Evolutionary conservation across 805 yeast genomes (phyloP).

Genomic region (Starmerella kuoi): DNA sequence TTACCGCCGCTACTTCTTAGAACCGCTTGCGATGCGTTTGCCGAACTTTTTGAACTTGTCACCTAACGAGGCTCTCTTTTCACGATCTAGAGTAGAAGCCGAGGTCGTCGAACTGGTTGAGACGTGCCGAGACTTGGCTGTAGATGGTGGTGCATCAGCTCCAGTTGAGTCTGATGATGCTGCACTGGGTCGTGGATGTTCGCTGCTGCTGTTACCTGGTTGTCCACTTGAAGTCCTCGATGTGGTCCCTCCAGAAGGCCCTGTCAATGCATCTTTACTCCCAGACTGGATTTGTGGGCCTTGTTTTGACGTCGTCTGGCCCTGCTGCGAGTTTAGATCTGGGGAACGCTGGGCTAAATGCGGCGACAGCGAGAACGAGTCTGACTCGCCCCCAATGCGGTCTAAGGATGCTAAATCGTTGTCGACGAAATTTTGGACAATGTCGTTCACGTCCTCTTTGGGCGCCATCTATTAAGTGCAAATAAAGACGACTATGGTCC

Average conservation of each 20-base stretch:
- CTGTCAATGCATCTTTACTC: neutral
- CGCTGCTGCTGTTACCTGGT: neutral
- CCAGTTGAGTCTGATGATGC: neutral
- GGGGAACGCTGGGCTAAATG: slow-evolving; percentile 20
- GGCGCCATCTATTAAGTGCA: too few relatives aligned
- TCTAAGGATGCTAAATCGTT: slow-evolving; percentile 28
- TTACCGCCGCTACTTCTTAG: slow-evolving; percentile 15
- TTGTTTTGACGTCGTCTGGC: neutral
- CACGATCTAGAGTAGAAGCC: slow-evolving; percentile 11
- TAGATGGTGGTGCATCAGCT: neutral
- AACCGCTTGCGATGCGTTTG: slow-evolving; percentile 19
- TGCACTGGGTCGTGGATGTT: neutral
- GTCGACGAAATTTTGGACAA: slow-evolving; percentile 26
- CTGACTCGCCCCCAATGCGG: slow-evolving; percentile 23
- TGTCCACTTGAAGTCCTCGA: neutral
- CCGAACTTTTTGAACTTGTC: slow-evolving; percentile 23
- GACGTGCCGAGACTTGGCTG: slow-evolving; percentile 2
- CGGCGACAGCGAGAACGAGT: slow-evolving; percentile 20
- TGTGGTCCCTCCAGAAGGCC: neutral
- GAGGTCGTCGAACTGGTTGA: slow-evolving; percentile 15
- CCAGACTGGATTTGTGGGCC: neutral
- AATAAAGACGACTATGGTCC: too few relatives aligned
- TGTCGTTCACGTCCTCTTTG: slow-evolving; percentile 23
- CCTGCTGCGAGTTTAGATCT: neutral
- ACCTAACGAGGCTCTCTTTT: slow-evolving; percentile 19